Evolutionary conservation across 202 grass and related monocot species (phyloP), one percentile per base, ranked within the genome.

Genomic region (Digitaria exilis): DNA sequence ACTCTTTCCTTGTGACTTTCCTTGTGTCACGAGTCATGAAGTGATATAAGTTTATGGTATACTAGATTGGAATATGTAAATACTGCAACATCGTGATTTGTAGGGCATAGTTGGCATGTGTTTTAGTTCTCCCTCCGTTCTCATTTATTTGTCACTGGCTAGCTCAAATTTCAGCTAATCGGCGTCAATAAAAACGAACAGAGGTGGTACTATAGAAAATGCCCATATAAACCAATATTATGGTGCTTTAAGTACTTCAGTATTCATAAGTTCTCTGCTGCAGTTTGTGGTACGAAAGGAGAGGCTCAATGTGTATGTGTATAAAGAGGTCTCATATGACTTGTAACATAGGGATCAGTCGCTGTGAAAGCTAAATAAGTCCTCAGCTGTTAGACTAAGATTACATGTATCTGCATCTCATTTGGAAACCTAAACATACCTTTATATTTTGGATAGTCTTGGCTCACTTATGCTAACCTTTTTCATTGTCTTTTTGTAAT

Each of bases 401-500:
- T 73, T 54, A n/a, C 76, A 79, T 58, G 48, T 73, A 55, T 48
- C 9, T 52, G 31, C 80, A 62, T 51, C 34, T 70, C 19, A 19
- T 12, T 69, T 56, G 15, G 25, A 39, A 69, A 65, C 28, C 62
- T 35, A 68, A 8, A 5, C 46, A 44, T 61, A 26, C 44, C 37
- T n/a, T n/a, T n/a, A n/a, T n/a, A n/a, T n/a, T n/a, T n/a, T n/a
- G n/a, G n/a, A n/a, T n/a, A n/a, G n/a, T n/a, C n/a, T n/a, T n/a
- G n/a, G n/a, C n/a, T n/a, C n/a, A n/a, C n/a, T 82, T 57, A 29
- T 63, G 48, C 43, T 69, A 59, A 82, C 68, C 9, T 69, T 80
- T 16, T 26, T 55, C 43, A 51, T 75, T 70, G 13, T 65, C 48
- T 76, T 82, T 17, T 75, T 79, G 79, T 52, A 65, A 75, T 22